Evolutionary conservation across 2,329 filamentous ascomycete species (phyloP).

Genomic region (Aspergillus alliaceus): DNA sequence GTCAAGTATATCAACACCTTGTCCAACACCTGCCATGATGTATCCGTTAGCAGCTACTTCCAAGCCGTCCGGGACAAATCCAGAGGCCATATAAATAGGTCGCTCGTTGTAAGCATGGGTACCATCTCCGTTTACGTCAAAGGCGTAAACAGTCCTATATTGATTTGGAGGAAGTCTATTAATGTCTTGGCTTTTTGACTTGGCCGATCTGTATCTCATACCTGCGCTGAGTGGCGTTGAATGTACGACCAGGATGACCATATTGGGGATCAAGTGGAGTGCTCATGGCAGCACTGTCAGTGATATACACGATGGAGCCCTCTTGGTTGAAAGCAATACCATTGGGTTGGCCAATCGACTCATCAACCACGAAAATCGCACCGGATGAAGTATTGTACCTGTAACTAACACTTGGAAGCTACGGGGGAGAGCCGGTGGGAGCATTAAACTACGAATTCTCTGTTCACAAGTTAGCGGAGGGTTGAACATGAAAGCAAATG

Average conservation of each 20-base stretch:
- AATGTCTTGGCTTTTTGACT: neutral
- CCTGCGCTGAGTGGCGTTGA: conserved; percentile 31
- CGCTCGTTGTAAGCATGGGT: conserved; percentile 39
- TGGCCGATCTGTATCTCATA: neutral
- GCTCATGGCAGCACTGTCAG: conserved; percentile 38
- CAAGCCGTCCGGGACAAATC: conserved; percentile 44
- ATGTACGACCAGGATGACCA: conserved; percentile 25
- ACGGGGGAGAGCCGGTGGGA: conserved; percentile 37
- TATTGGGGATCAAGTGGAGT: conserved; percentile 20
- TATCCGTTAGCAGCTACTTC: conserved; percentile 45
- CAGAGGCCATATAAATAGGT: conserved; percentile 40
- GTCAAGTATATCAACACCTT: conserved; percentile 44
- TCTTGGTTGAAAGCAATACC: conserved; percentile 49
- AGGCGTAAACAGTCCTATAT: conserved; percentile 40
- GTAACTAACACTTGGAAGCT: conserved; percentile 37
- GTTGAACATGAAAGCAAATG: conserved; percentile 26
- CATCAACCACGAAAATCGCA: conserved; percentile 42
- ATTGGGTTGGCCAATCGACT: conserved; percentile 45
- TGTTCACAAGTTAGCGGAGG: conserved; percentile 2
- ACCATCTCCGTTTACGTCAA: conserved; percentile 37
- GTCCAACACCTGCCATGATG: conserved; percentile 40
- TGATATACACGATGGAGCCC: conserved; percentile 46
- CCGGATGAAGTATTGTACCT: conserved; percentile 45
- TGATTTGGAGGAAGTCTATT: neutral
- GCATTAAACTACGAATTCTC: conserved; percentile 39